phyloP scores from a whole-genome alignment of 768 basidiomycete species.

The Rhodotorula sphaerocarpa region DNA sequence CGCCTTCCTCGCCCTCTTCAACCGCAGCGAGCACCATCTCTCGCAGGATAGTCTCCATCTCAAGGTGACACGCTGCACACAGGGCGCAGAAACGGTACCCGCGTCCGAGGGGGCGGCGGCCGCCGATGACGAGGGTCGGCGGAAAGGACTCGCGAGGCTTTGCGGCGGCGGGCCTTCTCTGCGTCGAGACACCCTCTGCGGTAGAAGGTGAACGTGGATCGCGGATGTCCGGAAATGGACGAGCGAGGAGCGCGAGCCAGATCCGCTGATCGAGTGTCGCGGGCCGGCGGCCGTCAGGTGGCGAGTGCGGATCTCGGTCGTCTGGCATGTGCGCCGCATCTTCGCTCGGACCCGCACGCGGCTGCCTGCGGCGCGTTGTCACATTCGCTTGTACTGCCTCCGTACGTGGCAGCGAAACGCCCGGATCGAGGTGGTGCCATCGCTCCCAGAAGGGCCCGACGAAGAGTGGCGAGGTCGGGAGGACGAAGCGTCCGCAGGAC shows the following conservation, averaged over 20 bases:
- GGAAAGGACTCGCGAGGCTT: too few relatives aligned
- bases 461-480: neutral
- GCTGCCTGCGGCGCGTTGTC: too few relatives aligned
- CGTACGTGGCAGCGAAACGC: slow-evolving; percentile 1
- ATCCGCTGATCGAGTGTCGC: slow-evolving; percentile 8
- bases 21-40: neutral
- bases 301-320: neutral
- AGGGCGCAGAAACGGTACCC: slow-evolving; percentile 9
- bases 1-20: neutral
- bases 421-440: slow-evolving; percentile 14
- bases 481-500: slow-evolving; percentile 12
- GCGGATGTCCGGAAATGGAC: neutral
- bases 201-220: neutral
- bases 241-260: slow-evolving; percentile 8
- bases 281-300: neutral
- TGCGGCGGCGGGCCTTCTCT: too few relatives aligned
- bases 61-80: slow-evolving; percentile 10
- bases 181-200: too few relatives aligned
- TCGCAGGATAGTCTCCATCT: neutral
- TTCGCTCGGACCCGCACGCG: neutral
- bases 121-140: slow-evolving; percentile 5
- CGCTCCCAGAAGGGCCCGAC: slow-evolving; percentile 4
- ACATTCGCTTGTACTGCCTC: too few relatives aligned
- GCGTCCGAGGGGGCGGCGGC: neutral
- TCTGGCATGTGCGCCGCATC: too few relatives aligned